Conservation (phyloP, 225 moss, liverwort and hornwort genomes). For the Physcomitrium patens region DNA sequence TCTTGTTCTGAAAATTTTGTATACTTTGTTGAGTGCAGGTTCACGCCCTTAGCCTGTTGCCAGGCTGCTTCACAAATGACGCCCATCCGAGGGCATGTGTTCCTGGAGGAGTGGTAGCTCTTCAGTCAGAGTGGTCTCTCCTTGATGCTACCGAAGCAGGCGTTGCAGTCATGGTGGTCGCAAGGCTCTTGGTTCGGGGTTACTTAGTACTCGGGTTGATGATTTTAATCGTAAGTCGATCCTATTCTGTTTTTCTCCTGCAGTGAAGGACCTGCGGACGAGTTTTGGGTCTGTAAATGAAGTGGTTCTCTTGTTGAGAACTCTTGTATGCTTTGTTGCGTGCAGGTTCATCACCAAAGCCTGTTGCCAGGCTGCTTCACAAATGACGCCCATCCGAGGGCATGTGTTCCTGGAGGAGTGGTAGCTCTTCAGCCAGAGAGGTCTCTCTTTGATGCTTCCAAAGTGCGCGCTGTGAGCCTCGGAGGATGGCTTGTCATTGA, state of each 20-base stretch:
- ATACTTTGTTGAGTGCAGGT: constrained; percentile 23
- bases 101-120: constrained; percentile 41
- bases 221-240: constrained; percentile 31
- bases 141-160: constrained; percentile 30
- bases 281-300: not conserved
- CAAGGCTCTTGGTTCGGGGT: constrained; percentile 17
- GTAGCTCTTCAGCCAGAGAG: constrained; percentile 36
- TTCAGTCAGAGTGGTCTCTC: constrained; percentile 33
- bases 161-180: constrained; percentile 33
- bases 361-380: constrained; percentile 5
- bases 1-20: not conserved
- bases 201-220: constrained; percentile 25
- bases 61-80: not conserved
- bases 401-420: constrained; percentile 34
- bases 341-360: constrained; percentile 39
- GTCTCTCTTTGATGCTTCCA: constrained; percentile 27
- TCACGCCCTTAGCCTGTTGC: constrained; percentile 31
- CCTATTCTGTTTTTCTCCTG: not conserved
- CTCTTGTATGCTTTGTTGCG: not conserved
- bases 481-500: constrained; percentile 60
- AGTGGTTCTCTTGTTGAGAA: not conserved
- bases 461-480: constrained; percentile 54
- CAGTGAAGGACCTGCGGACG: not conserved
- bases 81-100: constrained; percentile 1
- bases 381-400: not conserved